Evolutionary conservation across 768 basidiomycete genomes (phyloP), one percentile per base, ranked within the genome.

Genomic region (Tephrocybe sp.): DNA sequence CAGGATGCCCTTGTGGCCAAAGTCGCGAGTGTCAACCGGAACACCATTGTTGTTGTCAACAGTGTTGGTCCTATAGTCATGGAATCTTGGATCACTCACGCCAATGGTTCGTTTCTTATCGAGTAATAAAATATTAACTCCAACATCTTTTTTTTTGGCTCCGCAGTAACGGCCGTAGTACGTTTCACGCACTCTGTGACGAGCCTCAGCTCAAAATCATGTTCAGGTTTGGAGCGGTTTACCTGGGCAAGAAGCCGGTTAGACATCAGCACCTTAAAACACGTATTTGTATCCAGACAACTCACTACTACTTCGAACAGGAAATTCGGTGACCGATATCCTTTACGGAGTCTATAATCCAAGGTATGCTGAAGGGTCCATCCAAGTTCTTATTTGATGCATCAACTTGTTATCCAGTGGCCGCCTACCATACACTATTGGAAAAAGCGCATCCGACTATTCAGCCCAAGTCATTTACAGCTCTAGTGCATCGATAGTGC

Each of bases 31-130:
- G 69, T 68, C n/a, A 82, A 82, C 57, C 64, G 72, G 21, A 77
- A 79, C 57, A 84, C 82, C 1, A 69, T 90, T 29, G 86, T 88
- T 30, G 76, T 88, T 9, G 72, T 86, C 4, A 81, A 88, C 60
- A 74, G 77, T 7, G 83, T 85, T 39, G 86, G 86, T 0, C 75
- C 79, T 0, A 76, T 84, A 42, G 69, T 71, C 24, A 68, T 78
- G 67, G 79, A 84, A 62, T 54, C 74, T 18, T 84, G 83, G 79
- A 77, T 80, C 34, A 71, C 73, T 44, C 69, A 84, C 54, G 63
- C 73, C 2, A 84, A 86, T 60, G 70, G 33, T 34, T 34, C 33
- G 33, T 34, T 15, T 15, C 8, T 7, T 34, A 34, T 34, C 33
- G 33, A 6, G 9, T 10, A 34, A n/a, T n/a, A 6, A 15, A 34